Evolutionary conservation across 192 early-diverging fungal species (phyloP).

Genomic region (Rhizoclosmatium sp.): DNA sequence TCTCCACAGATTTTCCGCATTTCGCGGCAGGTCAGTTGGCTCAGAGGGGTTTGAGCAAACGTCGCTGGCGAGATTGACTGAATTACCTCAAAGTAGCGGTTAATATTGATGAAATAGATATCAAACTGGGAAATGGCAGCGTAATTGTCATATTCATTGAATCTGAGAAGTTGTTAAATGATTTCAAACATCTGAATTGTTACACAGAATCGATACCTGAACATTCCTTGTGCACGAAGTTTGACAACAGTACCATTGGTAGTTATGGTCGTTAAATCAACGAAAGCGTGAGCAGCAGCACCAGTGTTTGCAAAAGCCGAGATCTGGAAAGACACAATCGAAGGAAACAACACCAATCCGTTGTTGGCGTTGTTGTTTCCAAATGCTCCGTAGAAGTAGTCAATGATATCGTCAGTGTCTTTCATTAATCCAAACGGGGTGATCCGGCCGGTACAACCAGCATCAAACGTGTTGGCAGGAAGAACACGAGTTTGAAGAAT

Average conservation of each 20-base stretch:
- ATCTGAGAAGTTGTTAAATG: neutral
- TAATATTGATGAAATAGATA: conserved; percentile 42
- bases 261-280: conserved; percentile 26
- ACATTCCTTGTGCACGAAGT: neutral
- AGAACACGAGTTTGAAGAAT: conserved; percentile 12
- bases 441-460: conserved; percentile 29
- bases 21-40: conserved; percentile 4
- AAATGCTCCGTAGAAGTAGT: conserved; percentile 36
- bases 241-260: conserved; percentile 6
- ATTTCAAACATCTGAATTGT: neutral
- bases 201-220: conserved; percentile 18
- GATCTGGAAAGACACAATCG: conserved; percentile 32
- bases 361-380: conserved; percentile 24
- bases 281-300: conserved; percentile 24
- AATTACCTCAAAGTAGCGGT: conserved; percentile 30
- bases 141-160: conserved; percentile 4
- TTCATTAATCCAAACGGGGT: conserved; percentile 34
- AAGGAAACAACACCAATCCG: conserved; percentile 11
- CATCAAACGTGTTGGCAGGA: conserved; percentile 23
- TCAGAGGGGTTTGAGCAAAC: neutral
- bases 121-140: conserved; percentile 25
- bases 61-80: neutral
- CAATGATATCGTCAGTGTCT: conserved; percentile 31
- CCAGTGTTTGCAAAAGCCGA: conserved; percentile 39
- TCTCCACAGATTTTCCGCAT: conserved; percentile 28